Evolutionary conservation across 116 monocot species (phyloP), one percentile per base, ranked within the genome.

Genomic region (Papilionanthe hybrid): DNA sequence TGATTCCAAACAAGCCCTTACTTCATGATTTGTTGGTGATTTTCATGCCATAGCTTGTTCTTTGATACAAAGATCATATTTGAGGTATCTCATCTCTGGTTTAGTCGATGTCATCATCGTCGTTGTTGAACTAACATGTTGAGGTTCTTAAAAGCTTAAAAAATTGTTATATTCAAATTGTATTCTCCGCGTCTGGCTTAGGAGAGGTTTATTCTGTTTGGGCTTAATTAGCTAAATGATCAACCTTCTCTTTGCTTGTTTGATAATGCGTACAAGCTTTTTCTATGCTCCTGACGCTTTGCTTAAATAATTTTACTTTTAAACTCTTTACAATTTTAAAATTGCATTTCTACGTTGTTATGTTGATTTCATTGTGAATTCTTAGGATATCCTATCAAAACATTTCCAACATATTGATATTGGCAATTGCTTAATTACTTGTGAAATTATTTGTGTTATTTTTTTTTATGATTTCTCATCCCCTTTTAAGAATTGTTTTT

Each of bases 41-140:
- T 18, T 30, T 17, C 4, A 29, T 23, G 73, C 43, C 6, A n/a
- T 71, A 44, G 44, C 8, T 20, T 73, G 43, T 23, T 43, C 9
- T 44, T 73, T 43, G 73, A 73, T 19, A 29, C 73, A 73, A 29
- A 20, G 44, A n/a, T 80, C 6, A 25, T 72, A 44, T 65, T 63
- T 49, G 20, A 23, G 20, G 43, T 22, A 23, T 73, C 44, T 69
- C 37, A 5, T 69, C 5, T 37, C 15, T 23, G 1, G 18, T 65
- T 69, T 69, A 15, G 4, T 9, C 3, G 25, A 9, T 65, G 5
- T 69, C 69, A 69, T 69, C 17, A 32, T 69, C 4, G 1, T 69
- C 37, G 37, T 69, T 32, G 27, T 37, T 69, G 4, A 30, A 9
- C 69, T 69, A 13, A 41, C 17, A 25, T 53, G 53, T 53, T 53